A percentile compares a stretch with the other conserved stretches of the same genome.
phyloP scores from a whole-genome alignment of 495 filamentous ascomycete species.

The Aspergillus conjunctus region DNA sequence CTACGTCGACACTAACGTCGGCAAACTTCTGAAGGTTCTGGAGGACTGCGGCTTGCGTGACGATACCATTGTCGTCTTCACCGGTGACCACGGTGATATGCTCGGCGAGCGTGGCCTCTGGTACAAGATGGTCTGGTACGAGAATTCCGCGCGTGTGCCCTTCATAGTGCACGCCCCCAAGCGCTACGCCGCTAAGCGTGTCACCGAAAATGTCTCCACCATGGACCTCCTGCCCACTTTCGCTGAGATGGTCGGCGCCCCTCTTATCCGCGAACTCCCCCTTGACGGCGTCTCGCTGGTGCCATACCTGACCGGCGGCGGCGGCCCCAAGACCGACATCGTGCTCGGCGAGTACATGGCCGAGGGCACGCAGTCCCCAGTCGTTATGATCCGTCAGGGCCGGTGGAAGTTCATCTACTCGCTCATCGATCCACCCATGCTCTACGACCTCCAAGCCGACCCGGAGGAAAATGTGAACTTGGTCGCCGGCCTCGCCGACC shows the following conservation, averaged over 20 bases:
- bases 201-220: slow-evolving; percentile 78
- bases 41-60: slow-evolving; percentile 74
- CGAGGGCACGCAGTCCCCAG: slow-evolving; percentile 79
- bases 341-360: slow-evolving; percentile 88
- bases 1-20: slow-evolving; percentile 87
- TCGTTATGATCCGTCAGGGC: slow-evolving; percentile 89
- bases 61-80: slow-evolving; percentile 84
- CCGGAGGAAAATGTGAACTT: slow-evolving; percentile 75
- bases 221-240: slow-evolving; percentile 85
- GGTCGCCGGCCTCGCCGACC: slow-evolving; percentile 42
- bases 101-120: slow-evolving; percentile 84
- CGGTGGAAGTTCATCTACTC: slow-evolving; percentile 83
- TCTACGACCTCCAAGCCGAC: slow-evolving; percentile 73
- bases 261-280: slow-evolving; percentile 62
- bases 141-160: slow-evolving; percentile 80
- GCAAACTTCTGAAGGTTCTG: slow-evolving; percentile 71
- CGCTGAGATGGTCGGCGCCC: slow-evolving; percentile 71
- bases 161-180: slow-evolving; percentile 74
- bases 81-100: slow-evolving; percentile 91
- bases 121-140: slow-evolving; percentile 96
- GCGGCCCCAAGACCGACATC: slow-evolving; percentile 61
- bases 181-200: slow-evolving; percentile 64
- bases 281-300: slow-evolving; percentile 77
- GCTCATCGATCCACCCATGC: slow-evolving; percentile 74
- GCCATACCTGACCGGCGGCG: slow-evolving; percentile 65